A percentile compares a stretch with the other conserved stretches of the same genome.
These are phyloP conservation scores for Calonectria montana DNA, from an alignment of 2,329 filamentous ascomycete species.

Conservation along the genomic window DNA sequence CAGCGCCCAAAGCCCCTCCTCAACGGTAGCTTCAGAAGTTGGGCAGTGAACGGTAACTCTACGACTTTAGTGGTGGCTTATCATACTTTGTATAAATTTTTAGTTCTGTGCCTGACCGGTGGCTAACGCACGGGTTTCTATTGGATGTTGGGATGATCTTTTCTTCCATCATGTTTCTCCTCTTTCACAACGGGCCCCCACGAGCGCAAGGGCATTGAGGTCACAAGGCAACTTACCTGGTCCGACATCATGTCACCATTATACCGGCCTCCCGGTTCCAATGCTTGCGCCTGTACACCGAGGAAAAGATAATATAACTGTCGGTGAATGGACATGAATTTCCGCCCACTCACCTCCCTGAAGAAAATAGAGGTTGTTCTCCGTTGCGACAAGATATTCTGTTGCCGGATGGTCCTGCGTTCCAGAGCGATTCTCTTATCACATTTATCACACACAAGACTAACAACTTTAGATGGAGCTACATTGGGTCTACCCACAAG, in stretches of 20 bases:
- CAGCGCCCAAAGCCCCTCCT: neutral
- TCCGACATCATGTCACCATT: slow-evolving; percentile 45
- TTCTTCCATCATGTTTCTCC: slow-evolving; percentile 17
- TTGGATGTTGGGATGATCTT: slow-evolving; percentile 25
- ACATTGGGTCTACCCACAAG: slow-evolving; percentile 13
- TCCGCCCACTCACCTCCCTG: neutral
- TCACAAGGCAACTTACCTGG: slow-evolving; percentile 37
- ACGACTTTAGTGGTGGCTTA: neutral
- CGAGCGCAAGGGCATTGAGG: slow-evolving; percentile 32
- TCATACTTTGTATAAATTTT: neutral
- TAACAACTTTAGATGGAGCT: neutral
- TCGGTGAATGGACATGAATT: slow-evolving; percentile 30
- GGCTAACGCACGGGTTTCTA: neutral
- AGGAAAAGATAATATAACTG: slow-evolving; percentile 19
- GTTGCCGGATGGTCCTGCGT: neutral
- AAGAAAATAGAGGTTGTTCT: neutral
- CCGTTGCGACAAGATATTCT: neutral
- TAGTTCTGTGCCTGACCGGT: neutral
- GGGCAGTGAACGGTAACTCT: neutral
- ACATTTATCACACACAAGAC: slow-evolving; percentile 6
- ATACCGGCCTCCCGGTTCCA: slow-evolving; percentile 30
- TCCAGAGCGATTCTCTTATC: neutral
- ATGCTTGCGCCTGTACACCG: slow-evolving; percentile 22
- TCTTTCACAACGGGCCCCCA: slow-evolving; percentile 23
- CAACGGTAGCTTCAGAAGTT: neutral